phyloP scores from a whole-genome alignment of 257 asterid species.

The Apocynum venetum region DNA sequence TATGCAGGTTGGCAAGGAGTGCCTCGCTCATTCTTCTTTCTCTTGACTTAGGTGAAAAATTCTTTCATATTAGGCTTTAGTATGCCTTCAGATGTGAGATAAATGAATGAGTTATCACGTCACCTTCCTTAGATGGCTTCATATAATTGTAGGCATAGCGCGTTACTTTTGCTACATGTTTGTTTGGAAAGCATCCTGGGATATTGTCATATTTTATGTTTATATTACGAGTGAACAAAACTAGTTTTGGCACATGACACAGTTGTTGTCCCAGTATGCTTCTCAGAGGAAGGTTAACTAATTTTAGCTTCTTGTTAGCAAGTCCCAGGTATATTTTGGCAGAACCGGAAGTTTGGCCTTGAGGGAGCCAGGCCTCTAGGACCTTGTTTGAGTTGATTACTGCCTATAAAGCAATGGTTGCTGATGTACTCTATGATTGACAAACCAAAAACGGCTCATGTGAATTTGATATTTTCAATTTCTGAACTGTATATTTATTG shows the following conservation, averaged over 20 bases:
- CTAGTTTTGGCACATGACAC: not conserved
- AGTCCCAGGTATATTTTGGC: not conserved
- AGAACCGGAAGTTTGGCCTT: not conserved
- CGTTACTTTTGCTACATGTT: too few species aligned
- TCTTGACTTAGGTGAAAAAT: not conserved
- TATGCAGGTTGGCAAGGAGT: not conserved
- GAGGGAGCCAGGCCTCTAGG: too few species aligned
- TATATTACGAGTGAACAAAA: too few species aligned
- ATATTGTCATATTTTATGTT: too few species aligned
- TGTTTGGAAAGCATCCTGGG: too few species aligned
- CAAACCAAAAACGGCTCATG: too few species aligned
- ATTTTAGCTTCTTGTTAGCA: not conserved
- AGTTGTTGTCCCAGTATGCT: not conserved
- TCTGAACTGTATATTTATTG: not conserved
- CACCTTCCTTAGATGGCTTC: too few species aligned
- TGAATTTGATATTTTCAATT: too few species aligned
- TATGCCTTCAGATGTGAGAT: too few species aligned
- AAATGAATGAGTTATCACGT: too few species aligned
- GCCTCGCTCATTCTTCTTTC: not conserved
- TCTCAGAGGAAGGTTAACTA: not conserved
- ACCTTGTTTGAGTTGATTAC: not conserved
- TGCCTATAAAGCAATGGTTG: not conserved
- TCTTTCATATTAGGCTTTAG: too few species aligned
- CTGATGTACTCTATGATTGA: not conserved
- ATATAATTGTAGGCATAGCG: too few species aligned